Evolutionary conservation across 2,329 filamentous ascomycete genomes (phyloP).

Genomic region (Pseudogymnoascus destructans): DNA sequence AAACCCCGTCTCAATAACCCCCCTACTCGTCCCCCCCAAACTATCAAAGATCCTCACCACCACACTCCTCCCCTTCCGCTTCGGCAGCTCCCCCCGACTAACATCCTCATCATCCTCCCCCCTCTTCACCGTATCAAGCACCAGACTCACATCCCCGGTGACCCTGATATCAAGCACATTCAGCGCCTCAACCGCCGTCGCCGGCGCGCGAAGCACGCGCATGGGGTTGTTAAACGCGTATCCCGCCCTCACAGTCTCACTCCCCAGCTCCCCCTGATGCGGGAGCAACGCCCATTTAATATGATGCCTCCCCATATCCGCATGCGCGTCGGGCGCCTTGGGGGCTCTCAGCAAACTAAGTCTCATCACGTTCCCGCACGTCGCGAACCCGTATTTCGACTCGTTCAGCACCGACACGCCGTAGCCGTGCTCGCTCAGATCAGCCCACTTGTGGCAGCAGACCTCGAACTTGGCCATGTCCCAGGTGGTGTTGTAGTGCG

Average conservation of each 20-base stretch:
- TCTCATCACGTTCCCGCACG: slow-evolving; percentile 77
- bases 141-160: slow-evolving; percentile 50
- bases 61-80: slow-evolving; percentile 61
- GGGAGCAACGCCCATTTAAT: slow-evolving; percentile 89
- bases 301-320: slow-evolving; percentile 81
- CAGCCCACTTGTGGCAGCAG: slow-evolving; percentile 88
- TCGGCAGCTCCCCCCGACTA: slow-evolving; percentile 45
- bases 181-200: slow-evolving; percentile 31
- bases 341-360: slow-evolving; percentile 74
- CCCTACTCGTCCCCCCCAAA: slow-evolving; percentile 67
- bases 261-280: slow-evolving; percentile 58
- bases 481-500: slow-evolving; percentile 96
- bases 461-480: slow-evolving; percentile 98
- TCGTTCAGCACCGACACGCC: slow-evolving; percentile 91
- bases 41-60: slow-evolving; percentile 81
- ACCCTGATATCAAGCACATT: slow-evolving; percentile 47
- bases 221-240: slow-evolving; percentile 86
- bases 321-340: slow-evolving; percentile 85
- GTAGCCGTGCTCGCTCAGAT: slow-evolving; percentile 76
- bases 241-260: slow-evolving; percentile 65
- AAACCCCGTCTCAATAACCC: slow-evolving; percentile 52
- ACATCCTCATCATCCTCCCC: slow-evolving; percentile 79
- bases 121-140: slow-evolving; percentile 85
- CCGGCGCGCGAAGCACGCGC: slow-evolving; percentile 36
- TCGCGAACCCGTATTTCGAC: slow-evolving; percentile 92